Evolutionary conservation across 345 rosid genomes (phyloP), one percentile per base, ranked within the genome.

Genomic region (Laguncularia racemosa): DNA sequence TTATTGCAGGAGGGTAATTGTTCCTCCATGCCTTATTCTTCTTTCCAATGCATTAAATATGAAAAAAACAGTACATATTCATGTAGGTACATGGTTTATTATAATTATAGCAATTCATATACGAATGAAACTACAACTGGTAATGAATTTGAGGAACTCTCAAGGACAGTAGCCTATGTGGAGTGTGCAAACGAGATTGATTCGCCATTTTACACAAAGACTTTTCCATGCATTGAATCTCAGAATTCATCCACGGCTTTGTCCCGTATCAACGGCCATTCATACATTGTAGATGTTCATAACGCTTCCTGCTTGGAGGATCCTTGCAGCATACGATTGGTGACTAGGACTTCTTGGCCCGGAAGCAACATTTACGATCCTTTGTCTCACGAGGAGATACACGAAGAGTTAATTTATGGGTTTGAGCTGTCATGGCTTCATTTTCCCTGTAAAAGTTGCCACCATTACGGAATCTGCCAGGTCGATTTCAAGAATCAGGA

Each of bases 381-480:
- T 20, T 13, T 55, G 52, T 55, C 60, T 1, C 40, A 55, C 2
- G 2, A 12, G n/a, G 55, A 63, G 1, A 20, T 63, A 19, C 60
- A 20, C 20, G 44, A n/a, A 19, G 55, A 48, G 16, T n/a, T 63
- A 21, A 55, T 16, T 6, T 48, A 47, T 21, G 67, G 67, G 12
- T 52, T 52, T 52, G 55, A 52, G 43, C 55, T 52, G 13, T 52
- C 55, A 16, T 52, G 55, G 55, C 38, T 52, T 52, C n/a, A 20
- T 10, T 26, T 12, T 12, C 0, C 12, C 28, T 14, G 21, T 26
- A 23, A 3, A 23, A 23, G 5, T 2, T 23, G 28, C 28, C 28
- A 23, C 5, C 1, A 23, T 23, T 23, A 23, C 28, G 28, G 5
- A 2, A 6, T 23, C 28, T 23, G 28, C 5, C 28, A 23, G 3